Base-by-base conservation (phyloP, 768 basidiomycete species). In the Trichaptum fuscoviolaceum region DNA sequence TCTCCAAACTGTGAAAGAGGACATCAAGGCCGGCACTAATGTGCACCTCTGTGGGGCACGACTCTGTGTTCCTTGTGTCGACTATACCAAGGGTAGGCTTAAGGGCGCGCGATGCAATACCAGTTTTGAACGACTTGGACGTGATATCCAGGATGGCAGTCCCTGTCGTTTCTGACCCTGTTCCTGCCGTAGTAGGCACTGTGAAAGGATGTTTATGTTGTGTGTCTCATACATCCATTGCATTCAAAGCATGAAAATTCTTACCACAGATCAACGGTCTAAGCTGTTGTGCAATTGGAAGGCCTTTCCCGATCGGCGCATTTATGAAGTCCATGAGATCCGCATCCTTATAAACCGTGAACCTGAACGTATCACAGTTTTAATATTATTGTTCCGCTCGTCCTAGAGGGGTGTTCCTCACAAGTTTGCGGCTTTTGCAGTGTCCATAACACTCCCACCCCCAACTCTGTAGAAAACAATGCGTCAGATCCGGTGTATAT, bases 241-340 rank as follows among this genome's bases (percentile, higher is more conserved):
- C 24, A 65, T 57, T 10, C 24, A 18, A 17, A 23, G 7, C 30
- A 30, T 35, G 20, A 36, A 20, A 9, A 58, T 9, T 73, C 81
- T 67, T 66, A 77, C 95, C 82, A 58, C 94, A 94, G 67, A 96
- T 96, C 61, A 99, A 81, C 17, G 96, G 96, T 8, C 87, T 80
- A 25, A 99, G 81, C 20, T 81, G 78, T 73, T 91, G 80, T 2
- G 84, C 79, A 69, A 99, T 90, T 1, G 96, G 93, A 52, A 89
- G 82, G 5, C 96, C 96, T 77, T 94, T 95, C 58, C 96, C 96
- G 64, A 98, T 82, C 0, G 96, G 96, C 1, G 96, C 95, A 73
- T 98, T 99, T 77, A 98, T 92, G 75, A 96, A 99, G 75, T 99
- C 96, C 80, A 95, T 91, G 10, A 98, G 80, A 73, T 97, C 93